Conservation (phyloP, 495 filamentous ascomycete genomes). For the Neurospora cerealis region DNA sequence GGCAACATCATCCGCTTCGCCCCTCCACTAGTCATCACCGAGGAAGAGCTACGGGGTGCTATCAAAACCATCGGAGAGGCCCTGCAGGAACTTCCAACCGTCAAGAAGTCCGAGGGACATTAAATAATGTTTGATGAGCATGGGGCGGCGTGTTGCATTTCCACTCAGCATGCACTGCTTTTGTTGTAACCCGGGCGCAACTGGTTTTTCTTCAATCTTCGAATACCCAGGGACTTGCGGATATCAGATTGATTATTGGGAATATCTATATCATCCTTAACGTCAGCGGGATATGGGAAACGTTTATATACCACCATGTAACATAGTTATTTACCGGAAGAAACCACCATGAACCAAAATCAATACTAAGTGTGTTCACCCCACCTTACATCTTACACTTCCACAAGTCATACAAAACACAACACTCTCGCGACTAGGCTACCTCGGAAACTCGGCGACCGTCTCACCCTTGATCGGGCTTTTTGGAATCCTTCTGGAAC, state of each 20-base stretch:
- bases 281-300: background rate
- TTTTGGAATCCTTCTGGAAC: background rate
- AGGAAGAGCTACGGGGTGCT: slow-evolving; percentile 72
- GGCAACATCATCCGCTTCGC: slow-evolving; percentile 96
- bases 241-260: background rate
- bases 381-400: background rate
- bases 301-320: background rate
- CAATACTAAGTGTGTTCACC: background rate
- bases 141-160: background rate
- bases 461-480: background rate
- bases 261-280: background rate
- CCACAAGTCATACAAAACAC: background rate
- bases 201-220: background rate
- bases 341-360: no score
- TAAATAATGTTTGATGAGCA: slow-evolving; percentile 1
- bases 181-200: background rate
- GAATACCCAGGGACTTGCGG: background rate
- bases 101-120: slow-evolving; percentile 18
- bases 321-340: background rate
- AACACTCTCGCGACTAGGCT: background rate
- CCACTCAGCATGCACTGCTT: background rate
- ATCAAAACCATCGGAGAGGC: slow-evolving; percentile 67
- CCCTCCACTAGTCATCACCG: slow-evolving; percentile 76
- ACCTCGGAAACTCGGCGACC: background rate
- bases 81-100: slow-evolving; percentile 49